Evolutionary conservation across 2,329 filamentous ascomycete species (phyloP).

Genomic region (Clonostachys sp.): DNA sequence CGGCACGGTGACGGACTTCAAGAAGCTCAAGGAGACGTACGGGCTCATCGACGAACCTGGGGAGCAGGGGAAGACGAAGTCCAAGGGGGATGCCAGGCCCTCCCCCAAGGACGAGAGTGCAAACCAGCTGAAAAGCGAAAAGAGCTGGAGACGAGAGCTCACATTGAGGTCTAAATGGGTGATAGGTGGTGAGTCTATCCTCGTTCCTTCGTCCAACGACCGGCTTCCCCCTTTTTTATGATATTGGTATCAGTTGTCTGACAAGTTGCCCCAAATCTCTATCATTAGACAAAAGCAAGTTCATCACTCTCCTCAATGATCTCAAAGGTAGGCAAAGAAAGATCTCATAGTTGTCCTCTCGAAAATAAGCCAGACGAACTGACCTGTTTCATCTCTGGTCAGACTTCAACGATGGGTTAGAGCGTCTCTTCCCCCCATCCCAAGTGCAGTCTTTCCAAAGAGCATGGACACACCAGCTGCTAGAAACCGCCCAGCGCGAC

Average conservation of each 20-base stretch:
- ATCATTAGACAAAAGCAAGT: slow-evolving; percentile 36
- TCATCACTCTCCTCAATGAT: slow-evolving; percentile 29
- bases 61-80: slow-evolving; percentile 8
- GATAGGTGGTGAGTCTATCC: slow-evolving; percentile 27
- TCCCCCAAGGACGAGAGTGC: slow-evolving; percentile 4
- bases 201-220: background rate
- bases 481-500: slow-evolving; percentile 37
- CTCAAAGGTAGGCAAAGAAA: slow-evolving; percentile 24
- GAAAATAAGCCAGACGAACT: background rate
- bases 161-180: slow-evolving; percentile 34
- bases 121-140: slow-evolving; percentile 14
- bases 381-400: background rate
- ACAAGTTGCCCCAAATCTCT: background rate
- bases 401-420: slow-evolving; percentile 43
- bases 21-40: slow-evolving; percentile 33
- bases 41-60: slow-evolving; percentile 26
- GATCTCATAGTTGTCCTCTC: background rate
- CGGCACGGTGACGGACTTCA: slow-evolving; percentile 36
- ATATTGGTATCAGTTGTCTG: background rate
- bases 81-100: slow-evolving; percentile 8
- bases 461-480: slow-evolving; percentile 39
- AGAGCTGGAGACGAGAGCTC: slow-evolving; percentile 25
- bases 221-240: background rate
- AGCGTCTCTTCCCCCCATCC: slow-evolving; percentile 37
- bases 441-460: slow-evolving; percentile 35